Base-by-base conservation (phyloP, 495 filamentous ascomycete species). In the Penicillium verhagenii region DNA sequence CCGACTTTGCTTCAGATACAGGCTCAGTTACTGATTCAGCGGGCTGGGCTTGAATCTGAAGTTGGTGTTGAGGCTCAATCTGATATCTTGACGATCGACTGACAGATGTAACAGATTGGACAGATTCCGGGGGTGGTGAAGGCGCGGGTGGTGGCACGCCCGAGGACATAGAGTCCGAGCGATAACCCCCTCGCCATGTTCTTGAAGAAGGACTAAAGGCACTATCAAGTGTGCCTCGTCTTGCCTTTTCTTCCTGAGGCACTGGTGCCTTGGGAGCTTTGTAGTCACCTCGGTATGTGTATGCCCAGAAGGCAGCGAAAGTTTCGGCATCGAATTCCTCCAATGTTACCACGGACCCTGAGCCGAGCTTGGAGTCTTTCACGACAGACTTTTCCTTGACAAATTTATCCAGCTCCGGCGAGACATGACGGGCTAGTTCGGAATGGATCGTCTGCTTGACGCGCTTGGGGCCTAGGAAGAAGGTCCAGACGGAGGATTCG, bases 261-360 rank as follows among this genome's bases (percentile, higher is more conserved):
- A 47, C 56, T 31, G 46, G 54, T 24, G 31, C 39, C 3, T 24
- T 50, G n/a, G 70, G 74, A 20, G 74, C 71, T 18, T 47, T 68
- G 43, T 81, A 81, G 38, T 79, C 69, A 9, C 78, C 76, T 1
- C 71, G 74, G 49, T 81, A 81, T 43, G 76, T 76, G 69, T 77
- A 79, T 51, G 79, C 72, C 57, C 68, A 74, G 48, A 79, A 76
- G 3, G 74, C 72, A 25, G 75, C 68, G 46, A 81, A 79, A 14
- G 75, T 78, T 45, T 74, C 69, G 14, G 74, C 72, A 51, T 77
- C 72, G 23, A 78, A 72, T 9, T 81, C 74, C 31, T 79, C 75
- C 29, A 78, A 50, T 6, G 72, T 63, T 4, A 72, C 73, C 24
- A 73, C 68, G 33, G 33, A 35, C 4, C 33, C 33, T 11, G 33